Evolutionary conservation across 371 early-diverging fungal species (phyloP).

Genomic region (Mortierella sp.): DNA sequence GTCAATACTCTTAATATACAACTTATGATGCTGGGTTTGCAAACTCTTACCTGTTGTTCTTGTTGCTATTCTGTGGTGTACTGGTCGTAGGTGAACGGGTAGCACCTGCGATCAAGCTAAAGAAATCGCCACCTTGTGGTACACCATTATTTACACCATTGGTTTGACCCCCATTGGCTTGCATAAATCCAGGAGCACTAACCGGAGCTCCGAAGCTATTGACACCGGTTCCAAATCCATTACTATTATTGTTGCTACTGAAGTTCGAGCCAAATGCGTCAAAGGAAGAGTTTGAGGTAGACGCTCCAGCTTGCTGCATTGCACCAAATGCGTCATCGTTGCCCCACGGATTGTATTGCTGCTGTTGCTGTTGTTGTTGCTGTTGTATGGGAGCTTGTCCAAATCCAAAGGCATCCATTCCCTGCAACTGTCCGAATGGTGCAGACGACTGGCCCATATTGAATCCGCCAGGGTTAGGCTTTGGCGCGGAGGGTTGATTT

Average conservation of each 20-base stretch:
- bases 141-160: slow-evolving; percentile 17
- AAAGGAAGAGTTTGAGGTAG: slow-evolving; percentile 24
- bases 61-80: slow-evolving; percentile 27
- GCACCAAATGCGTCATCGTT: slow-evolving; percentile 49
- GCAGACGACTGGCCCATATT: slow-evolving; percentile 21
- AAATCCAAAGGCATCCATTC: slow-evolving; percentile 48
- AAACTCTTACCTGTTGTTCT: slow-evolving; percentile 35
- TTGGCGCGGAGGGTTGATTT: slow-evolving; percentile 37
- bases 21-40: background rate
- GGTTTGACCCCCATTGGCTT: background rate
- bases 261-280: slow-evolving; percentile 29
- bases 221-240: slow-evolving; percentile 4
- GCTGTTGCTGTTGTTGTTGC: slow-evolving; percentile 30
- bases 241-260: slow-evolving; percentile 15
- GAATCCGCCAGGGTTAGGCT: slow-evolving; percentile 25
- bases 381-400: slow-evolving; percentile 30
- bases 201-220: slow-evolving; percentile 19
- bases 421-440: slow-evolving; percentile 40
- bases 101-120: slow-evolving; percentile 36
- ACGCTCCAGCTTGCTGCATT: slow-evolving; percentile 40
- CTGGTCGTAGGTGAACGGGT: slow-evolving; percentile 20
- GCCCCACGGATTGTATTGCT: slow-evolving; percentile 45
- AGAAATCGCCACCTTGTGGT: slow-evolving; percentile 52
- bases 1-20: background rate
- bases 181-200: slow-evolving; percentile 4